Percentiles rank a stretch among this genome's conserved stretches.
phyloP scores from a whole-genome alignment of 306 rosid species.

The Casuarina equisetifolia region DNA sequence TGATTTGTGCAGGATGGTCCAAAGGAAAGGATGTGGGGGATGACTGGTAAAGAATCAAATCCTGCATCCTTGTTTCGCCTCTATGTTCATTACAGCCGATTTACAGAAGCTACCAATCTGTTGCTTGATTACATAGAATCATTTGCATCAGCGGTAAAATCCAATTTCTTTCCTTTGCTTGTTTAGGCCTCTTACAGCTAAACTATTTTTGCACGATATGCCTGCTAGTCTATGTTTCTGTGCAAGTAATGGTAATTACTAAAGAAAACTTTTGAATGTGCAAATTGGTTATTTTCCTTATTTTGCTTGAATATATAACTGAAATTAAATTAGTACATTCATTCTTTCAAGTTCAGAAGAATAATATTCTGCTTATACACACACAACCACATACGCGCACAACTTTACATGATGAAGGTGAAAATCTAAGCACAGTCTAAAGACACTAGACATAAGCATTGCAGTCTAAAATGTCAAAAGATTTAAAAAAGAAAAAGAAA shows the following conservation, averaged over 20 bases:
- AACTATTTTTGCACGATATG: conserved; percentile 16
- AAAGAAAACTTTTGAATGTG: background rate
- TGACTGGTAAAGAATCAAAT: conserved; percentile 84
- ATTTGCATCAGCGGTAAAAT: conserved; percentile 66
- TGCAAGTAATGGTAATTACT: background rate
- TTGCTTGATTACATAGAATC: conserved; percentile 74
- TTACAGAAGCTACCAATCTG: conserved; percentile 81
- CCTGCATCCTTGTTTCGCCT: conserved; percentile 81
- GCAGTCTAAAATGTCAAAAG: background rate
- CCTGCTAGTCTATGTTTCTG: background rate
- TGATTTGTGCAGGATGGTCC: conserved; percentile 64
- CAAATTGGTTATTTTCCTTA: background rate
- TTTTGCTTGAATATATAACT: background rate
- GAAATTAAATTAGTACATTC: background rate
- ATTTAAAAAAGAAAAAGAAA: background rate
- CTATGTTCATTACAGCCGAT: conserved; percentile 84
- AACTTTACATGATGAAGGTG: background rate
- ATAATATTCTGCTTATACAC: background rate
- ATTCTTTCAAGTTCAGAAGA: background rate
- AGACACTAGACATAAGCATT: background rate
- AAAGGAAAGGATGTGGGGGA: conserved; percentile 61
- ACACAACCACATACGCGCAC: too few relatives aligned
- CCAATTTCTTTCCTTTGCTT: conserved; percentile 17
- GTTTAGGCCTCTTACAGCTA: conserved; percentile 7
- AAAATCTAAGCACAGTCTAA: background rate